Evolutionary conservation across 768 basidiomycete genomes (phyloP).

Genomic region (Myochromella boudieri): DNA sequence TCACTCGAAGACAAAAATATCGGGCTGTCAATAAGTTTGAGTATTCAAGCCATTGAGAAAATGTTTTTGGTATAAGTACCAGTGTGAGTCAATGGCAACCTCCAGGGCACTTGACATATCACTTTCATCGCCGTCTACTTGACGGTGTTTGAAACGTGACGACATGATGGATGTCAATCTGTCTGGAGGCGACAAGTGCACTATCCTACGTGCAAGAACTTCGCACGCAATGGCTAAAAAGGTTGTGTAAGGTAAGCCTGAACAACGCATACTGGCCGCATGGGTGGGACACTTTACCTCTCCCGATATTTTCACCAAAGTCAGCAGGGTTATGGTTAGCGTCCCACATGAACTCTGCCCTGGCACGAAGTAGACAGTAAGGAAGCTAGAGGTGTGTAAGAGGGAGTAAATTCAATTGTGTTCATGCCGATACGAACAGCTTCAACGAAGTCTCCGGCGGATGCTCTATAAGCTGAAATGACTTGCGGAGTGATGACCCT

Average conservation of each 20-base stretch:
- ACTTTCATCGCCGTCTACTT: constrained; percentile 75
- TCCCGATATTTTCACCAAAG: constrained; percentile 80
- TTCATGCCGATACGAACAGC: constrained; percentile 50
- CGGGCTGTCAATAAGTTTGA: constrained; percentile 40
- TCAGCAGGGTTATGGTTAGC: constrained; percentile 82
- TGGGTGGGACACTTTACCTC: constrained; percentile 46
- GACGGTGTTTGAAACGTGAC: constrained; percentile 68
- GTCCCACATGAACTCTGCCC: constrained; percentile 80
- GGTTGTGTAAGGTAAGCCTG: not conserved
- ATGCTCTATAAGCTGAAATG: constrained; percentile 70
- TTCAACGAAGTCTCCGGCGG: constrained; percentile 86
- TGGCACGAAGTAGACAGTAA: constrained; percentile 75
- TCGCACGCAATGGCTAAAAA: constrained; percentile 75
- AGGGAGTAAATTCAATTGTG: not conserved
- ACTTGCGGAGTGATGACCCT: constrained; percentile 82
- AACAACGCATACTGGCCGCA: constrained; percentile 4
- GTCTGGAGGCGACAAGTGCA: constrained; percentile 68
- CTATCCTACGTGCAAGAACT: constrained; percentile 75
- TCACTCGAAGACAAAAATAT: constrained; percentile 86
- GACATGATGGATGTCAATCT: constrained; percentile 72
- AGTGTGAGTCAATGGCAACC: constrained; percentile 89
- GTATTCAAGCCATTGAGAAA: not conserved
- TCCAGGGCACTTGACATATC: constrained; percentile 80
- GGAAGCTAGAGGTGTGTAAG: constrained; percentile 53
- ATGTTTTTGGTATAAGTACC: constrained; percentile 40